Evolutionary conservation across 257 asterid species (phyloP).

Genomic region (Solanum okadae): DNA sequence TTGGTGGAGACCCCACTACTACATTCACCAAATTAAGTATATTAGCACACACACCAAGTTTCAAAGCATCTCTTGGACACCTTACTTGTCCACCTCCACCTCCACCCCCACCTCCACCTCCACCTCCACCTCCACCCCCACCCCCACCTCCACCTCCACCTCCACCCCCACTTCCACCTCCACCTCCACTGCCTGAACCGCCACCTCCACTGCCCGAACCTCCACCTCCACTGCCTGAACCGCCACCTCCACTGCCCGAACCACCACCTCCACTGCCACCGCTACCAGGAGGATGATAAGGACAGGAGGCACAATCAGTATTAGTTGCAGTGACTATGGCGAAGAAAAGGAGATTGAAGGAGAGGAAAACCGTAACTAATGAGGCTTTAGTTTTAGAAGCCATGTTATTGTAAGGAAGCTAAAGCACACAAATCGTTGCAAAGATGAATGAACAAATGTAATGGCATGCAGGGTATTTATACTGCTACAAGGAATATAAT

Average conservation of each 20-base stretch:
- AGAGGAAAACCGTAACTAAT: background rate
- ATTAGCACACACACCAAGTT: too few relatives aligned
- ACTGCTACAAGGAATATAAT: background rate
- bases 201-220: background rate
- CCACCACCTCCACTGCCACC: background rate
- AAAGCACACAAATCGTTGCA: background rate
- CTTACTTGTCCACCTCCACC: too few relatives aligned
- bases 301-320: background rate
- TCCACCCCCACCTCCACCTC: background rate
- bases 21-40: too few relatives aligned
- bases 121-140: background rate
- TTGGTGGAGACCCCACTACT: slow-evolving; percentile 11
- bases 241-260: too few relatives aligned
- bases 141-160: background rate
- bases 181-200: too few relatives aligned
- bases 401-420: background rate
- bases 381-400: background rate
- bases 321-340: slow-evolving; percentile 1
- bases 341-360: slow-evolving; percentile 11
- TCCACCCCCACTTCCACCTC: background rate
- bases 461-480: background rate
- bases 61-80: too few relatives aligned
- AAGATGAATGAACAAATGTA: background rate
- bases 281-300: background rate
- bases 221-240: too few relatives aligned